Conservation (phyloP, 352 stramenopile genomes). For the Pythium insidiosum region DNA sequence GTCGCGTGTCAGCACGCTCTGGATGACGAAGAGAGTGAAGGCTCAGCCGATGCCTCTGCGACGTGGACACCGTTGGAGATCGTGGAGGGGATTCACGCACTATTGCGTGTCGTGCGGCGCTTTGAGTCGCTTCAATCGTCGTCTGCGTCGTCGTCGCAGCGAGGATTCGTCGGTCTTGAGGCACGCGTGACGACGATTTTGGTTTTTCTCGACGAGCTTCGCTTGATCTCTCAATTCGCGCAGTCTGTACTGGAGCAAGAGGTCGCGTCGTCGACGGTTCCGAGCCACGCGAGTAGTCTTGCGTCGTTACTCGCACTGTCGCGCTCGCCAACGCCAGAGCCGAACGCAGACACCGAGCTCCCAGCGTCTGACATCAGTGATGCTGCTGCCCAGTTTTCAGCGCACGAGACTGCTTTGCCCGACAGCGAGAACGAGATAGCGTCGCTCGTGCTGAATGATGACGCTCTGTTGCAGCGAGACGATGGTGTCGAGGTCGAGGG, state of each 20-base stretch:
- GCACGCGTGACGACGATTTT: constrained; percentile 21
- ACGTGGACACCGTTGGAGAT: too few relatives aligned
- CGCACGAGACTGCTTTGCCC: too few relatives aligned
- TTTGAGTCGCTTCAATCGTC: constrained; percentile 15
- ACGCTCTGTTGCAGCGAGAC: constrained; percentile 6
- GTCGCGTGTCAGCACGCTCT: too few relatives aligned
- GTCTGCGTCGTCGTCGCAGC: too few relatives aligned
- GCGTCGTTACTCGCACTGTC: constrained; percentile 18
- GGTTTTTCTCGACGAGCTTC: constrained; percentile 51
- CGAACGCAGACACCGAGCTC: too few relatives aligned
- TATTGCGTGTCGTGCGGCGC: constrained; percentile 8
- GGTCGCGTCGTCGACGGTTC: constrained; percentile 6
- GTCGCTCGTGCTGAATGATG: constrained; percentile 3
- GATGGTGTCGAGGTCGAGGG: not conserved
- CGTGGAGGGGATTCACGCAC: constrained; percentile 5
- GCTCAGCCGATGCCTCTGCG: too few relatives aligned
- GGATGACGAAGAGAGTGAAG: too few relatives aligned
- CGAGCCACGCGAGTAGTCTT: constrained; percentile 42
- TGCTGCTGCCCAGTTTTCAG: too few relatives aligned
- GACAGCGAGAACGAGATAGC: not conserved
- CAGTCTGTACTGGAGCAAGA: constrained; percentile 54
- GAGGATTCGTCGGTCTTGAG: too few relatives aligned
- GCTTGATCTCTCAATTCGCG: constrained; percentile 45
- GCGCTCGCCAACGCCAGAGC: constrained; percentile 27
- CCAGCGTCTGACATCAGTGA: too few relatives aligned